Evolutionary conservation across 495 filamentous ascomycete genomes (phyloP).

Genomic region (Cryomyces minteri): DNA sequence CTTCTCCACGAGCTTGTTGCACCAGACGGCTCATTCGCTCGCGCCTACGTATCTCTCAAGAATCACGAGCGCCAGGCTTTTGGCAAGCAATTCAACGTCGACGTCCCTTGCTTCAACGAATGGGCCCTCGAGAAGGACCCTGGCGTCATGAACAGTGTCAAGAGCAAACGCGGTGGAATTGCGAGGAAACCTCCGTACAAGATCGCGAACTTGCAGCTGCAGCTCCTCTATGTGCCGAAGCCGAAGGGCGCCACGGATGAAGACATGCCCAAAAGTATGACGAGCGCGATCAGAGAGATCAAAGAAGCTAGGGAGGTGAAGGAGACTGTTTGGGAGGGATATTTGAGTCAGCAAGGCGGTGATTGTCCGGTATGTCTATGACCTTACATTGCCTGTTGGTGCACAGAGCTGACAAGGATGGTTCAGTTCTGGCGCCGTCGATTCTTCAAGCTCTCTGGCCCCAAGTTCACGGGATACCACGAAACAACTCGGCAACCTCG

Average conservation of each 20-base stretch:
- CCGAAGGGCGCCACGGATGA: conserved; percentile 78
- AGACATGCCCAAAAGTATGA: conserved; percentile 98
- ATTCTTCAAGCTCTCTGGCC: conserved; percentile 85
- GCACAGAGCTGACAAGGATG: conserved; percentile 11
- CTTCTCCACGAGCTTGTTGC: conserved; percentile 70
- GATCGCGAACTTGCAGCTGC: conserved; percentile 82
- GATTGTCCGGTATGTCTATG: conserved; percentile 76
- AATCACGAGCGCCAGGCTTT: conserved; percentile 76
- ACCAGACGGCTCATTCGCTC: conserved; percentile 79
- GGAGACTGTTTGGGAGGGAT: conserved; percentile 63
- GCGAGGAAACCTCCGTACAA: conserved; percentile 74
- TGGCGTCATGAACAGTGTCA: conserved; percentile 52
- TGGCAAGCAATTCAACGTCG: conserved; percentile 69
- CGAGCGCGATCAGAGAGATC: conserved; percentile 78
- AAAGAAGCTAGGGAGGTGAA: conserved; percentile 64
- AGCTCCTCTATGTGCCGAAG: conserved; percentile 84
- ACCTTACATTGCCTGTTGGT: not conserved
- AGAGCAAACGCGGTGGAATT: conserved; percentile 58
- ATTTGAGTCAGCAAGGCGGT: conserved; percentile 87
- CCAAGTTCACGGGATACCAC: conserved; percentile 88
- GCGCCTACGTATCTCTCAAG: conserved; percentile 81
- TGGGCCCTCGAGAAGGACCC: conserved; percentile 76
- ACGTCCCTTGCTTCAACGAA: conserved; percentile 90
- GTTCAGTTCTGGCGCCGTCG: conserved; percentile 85
- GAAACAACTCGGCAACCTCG: conserved; percentile 88